Base-by-base conservation (phyloP, 768 basidiomycete species). In the Lyophyllum decastes region DNA sequence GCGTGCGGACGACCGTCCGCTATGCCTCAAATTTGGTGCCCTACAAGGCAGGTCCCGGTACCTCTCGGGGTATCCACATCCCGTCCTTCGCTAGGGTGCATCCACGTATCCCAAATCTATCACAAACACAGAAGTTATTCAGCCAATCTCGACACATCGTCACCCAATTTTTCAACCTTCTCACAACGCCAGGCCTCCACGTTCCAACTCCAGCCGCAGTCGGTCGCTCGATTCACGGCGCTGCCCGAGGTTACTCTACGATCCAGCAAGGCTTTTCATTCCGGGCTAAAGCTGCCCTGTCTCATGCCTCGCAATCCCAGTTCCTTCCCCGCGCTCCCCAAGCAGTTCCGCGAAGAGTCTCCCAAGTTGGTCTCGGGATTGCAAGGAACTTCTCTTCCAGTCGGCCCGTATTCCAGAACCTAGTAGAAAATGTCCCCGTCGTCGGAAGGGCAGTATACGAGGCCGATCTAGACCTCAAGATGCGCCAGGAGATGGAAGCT, bases 361-460 rank as follows among this genome's bases (percentile, higher is more conserved):
- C 82, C 0, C 87, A 91, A 59, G 82, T 94, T 21, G 93, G 93
- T 4, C 77, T 95, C 2, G 89, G 90, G 35, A 81, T 83, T 0
- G 89, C 87, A 0, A 78, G 92, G 35, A 90, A 85, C 64, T 95
- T 94, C 70, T 85, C 86, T 22, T 82, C 86, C 2, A 81, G 79
- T 11, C 84, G 88, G 2, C 88, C 89, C 2, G 79, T 93, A 44
- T 93, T 94, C 76, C 86, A 92, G 68, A 86, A 89, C 67, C 70
- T 95, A 41, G 84, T 85, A 2, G 83, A 92, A 68, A 92, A 92
- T 64, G 85, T 91, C 0, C 92, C 93, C 7, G 73, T 95, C n/a
- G 80, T 84, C 1, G 82, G 82, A 9, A 82, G 93, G 25, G 87
- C 92, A 2, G 75, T 93, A 43, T 85, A 84, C 68, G 88, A 92